phyloP scores from a whole-genome alignment of 1,284 basidiomycete genomes.

The Phellinidium pouzarii region DNA sequence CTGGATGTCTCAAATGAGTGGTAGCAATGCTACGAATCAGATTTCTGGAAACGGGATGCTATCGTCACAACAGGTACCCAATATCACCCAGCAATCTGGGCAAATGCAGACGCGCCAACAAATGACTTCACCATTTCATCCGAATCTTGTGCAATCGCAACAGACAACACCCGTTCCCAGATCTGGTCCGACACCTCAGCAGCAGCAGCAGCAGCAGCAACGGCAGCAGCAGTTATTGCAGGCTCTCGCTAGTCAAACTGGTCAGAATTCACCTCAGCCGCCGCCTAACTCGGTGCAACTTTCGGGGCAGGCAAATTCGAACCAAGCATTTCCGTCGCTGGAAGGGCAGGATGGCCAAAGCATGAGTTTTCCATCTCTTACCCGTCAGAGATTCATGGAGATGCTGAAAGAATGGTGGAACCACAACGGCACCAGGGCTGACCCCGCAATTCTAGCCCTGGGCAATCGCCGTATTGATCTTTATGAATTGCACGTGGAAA shows the following conservation, averaged over 20 bases:
- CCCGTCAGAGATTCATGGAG: constrained; percentile 42
- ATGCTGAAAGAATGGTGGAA: constrained; percentile 43
- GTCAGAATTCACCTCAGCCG: constrained; percentile 5
- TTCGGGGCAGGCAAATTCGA: not conserved
- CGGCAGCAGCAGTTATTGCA: too few species aligned
- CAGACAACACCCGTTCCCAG: constrained; percentile 6
- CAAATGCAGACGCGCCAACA: constrained; percentile 1
- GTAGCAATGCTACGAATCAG: not conserved
- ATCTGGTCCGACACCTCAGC: constrained; percentile 13
- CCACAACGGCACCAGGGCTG: constrained; percentile 26
- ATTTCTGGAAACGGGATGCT: not conserved
- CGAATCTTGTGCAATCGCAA: constrained; percentile 9
- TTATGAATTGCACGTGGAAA: constrained; percentile 46
- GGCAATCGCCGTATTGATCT: constrained; percentile 41
- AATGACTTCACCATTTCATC: constrained; percentile 9
- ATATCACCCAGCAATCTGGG: not conserved
- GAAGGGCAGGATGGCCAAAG: constrained; percentile 8
- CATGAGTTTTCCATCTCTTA: constrained; percentile 33
- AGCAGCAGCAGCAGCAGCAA: constrained; percentile 10
- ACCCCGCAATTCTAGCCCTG: not conserved
- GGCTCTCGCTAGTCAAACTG: too few species aligned
- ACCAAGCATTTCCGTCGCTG: not conserved
- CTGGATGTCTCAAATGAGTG: constrained; percentile 4
- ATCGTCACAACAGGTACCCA: not conserved
- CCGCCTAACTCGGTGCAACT: not conserved